Conservation (phyloP, 768 basidiomycete genomes). For the Xerocomellus amylosporus region DNA sequence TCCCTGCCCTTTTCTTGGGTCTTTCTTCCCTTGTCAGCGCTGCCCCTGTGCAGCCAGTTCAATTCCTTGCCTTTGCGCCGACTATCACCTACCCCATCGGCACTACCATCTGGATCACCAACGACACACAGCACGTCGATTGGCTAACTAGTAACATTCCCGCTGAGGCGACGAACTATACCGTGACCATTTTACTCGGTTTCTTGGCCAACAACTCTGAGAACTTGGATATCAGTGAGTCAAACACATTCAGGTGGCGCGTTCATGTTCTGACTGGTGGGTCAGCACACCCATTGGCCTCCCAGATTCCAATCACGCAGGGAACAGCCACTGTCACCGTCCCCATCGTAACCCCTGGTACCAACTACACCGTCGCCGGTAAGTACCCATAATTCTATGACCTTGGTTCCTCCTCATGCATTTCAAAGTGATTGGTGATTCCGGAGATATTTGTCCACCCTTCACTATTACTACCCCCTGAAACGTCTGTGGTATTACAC, state of each 20-base stretch:
- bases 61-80: conserved; percentile 41
- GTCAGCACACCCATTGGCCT: conserved; percentile 57
- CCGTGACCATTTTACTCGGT: conserved; percentile 48
- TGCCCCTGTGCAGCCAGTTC: conserved; percentile 27
- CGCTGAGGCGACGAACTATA: conserved; percentile 29
- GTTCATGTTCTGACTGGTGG: conserved; percentile 5
- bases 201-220: conserved; percentile 37
- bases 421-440: conserved; percentile 59
- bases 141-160: conserved; percentile 45
- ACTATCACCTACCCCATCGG: conserved; percentile 39
- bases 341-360: conserved; percentile 42
- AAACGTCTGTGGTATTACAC: background rate
- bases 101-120: conserved; percentile 36
- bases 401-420: background rate
- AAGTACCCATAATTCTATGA: conserved; percentile 30
- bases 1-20: conserved; percentile 33
- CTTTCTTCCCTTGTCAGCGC: conserved; percentile 27
- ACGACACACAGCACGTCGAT: conserved; percentile 37
- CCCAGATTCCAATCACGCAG: conserved; percentile 48
- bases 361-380: conserved; percentile 63
- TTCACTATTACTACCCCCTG: conserved; percentile 48
- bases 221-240: conserved; percentile 50
- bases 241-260: too few species aligned
- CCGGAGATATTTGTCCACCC: conserved; percentile 55
- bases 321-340: conserved; percentile 53